Evolutionary conservation across 208 protist species (phyloP).

Genomic region (Acanthamoeba royreba): DNA sequence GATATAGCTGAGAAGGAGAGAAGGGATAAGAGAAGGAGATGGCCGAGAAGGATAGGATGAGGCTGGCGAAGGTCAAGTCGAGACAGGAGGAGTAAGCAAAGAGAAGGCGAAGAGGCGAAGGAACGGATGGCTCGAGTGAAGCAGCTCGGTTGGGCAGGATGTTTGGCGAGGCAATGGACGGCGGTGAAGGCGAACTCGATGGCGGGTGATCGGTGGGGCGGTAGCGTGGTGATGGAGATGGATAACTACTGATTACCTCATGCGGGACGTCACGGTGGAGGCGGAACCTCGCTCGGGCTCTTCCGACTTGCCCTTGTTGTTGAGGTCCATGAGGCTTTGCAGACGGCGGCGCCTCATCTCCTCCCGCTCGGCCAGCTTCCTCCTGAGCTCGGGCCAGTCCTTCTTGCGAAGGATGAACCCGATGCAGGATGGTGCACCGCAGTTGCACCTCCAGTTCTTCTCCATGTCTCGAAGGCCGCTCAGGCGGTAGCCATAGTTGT

Average conservation of each 20-base stretch:
- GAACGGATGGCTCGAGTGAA: too few species aligned
- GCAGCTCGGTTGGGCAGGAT: neutral
- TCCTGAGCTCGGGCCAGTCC: neutral
- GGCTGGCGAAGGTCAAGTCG: neutral
- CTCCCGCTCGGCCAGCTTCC: neutral
- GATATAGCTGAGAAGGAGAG: neutral
- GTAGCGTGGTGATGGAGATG: too few species aligned
- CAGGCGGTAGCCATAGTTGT: constrained; percentile 41
- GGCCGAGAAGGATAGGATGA: too few species aligned
- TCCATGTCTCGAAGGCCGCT: constrained; percentile 22
- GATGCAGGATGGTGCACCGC: neutral
- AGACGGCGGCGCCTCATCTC: neutral
- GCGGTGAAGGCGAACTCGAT: neutral
- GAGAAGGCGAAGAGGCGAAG: too few species aligned
- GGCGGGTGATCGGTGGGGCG: too few species aligned
- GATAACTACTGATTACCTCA: too few species aligned
- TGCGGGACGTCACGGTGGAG: too few species aligned
- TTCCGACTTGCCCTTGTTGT: constrained; percentile 1
- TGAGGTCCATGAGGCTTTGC: constrained; percentile 11
- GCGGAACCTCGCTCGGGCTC: neutral
- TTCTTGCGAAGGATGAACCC: constrained; percentile 24
- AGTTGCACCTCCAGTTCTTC: constrained; percentile 30
- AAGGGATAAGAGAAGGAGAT: neutral
- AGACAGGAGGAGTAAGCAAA: neutral
- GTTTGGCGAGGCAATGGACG: neutral